Percentiles rank a stretch among this genome's conserved stretches.
These are phyloP conservation scores for Pleomassaria siparia DNA, from an alignment of 2,329 filamentous ascomycete genomes.

Conservation along the genomic window DNA sequence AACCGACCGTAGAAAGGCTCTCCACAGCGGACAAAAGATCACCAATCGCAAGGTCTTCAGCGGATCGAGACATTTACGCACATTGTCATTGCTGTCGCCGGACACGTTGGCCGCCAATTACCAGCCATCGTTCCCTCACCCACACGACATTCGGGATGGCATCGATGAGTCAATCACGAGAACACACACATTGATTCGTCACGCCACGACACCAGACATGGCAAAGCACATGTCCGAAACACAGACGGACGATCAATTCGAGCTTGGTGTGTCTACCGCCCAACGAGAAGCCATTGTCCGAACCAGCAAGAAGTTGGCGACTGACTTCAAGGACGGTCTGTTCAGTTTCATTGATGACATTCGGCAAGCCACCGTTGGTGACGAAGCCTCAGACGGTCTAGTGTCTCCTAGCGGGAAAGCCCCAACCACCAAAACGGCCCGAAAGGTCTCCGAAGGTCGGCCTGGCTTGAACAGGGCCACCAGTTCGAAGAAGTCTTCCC, in stretches of 20 bases:
- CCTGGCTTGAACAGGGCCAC: conserved; percentile 33
- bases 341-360: conserved; percentile 97
- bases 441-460: conserved; percentile 33
- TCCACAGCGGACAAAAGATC: conserved; percentile 55
- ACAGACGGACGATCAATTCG: conserved; percentile 33
- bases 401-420: conserved; percentile 28
- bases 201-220: conserved; percentile 37
- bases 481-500: conserved; percentile 34
- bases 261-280: conserved; percentile 32
- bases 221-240: conserved; percentile 28
- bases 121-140: conserved; percentile 40
- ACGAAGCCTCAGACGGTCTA: conserved; percentile 65
- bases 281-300: conserved; percentile 42
- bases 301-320: conserved; percentile 73
- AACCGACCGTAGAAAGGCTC: conserved; percentile 70
- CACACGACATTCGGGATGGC: conserved; percentile 39
- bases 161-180: conserved; percentile 23
- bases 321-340: conserved; percentile 84
- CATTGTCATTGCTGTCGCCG: conserved; percentile 80
- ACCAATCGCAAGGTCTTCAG: conserved; percentile 62
- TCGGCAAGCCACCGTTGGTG: conserved; percentile 90
- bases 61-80: conserved; percentile 62
- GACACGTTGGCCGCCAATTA: conserved; percentile 34
- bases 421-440: conserved; percentile 27
- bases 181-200: conserved; percentile 11